A percentile compares a stretch with the other conserved stretches of the same genome.
Evolutionary conservation across 1,139 yeast species (phyloP).

Genomic region (Candida sojae): DNA sequence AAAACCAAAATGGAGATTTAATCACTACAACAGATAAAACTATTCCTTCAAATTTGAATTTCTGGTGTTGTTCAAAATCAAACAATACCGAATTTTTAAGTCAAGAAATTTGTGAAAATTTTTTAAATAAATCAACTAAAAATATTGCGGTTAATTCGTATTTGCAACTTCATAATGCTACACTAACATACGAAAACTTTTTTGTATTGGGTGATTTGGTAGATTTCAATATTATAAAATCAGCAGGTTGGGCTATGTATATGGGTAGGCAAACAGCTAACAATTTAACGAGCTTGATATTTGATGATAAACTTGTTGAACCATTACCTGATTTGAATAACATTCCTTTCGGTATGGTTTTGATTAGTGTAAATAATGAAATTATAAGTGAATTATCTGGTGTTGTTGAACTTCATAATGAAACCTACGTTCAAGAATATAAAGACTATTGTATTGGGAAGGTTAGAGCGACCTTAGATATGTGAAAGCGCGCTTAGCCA

Average conservation of each 20-base stretch:
- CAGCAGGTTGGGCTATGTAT: slow-evolving; percentile 52
- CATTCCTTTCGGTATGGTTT: slow-evolving; percentile 46
- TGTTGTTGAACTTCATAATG: slow-evolving; percentile 35
- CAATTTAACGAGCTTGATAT: slow-evolving; percentile 32
- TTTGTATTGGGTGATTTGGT: slow-evolving; percentile 46
- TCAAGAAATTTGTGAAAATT: slow-evolving; percentile 17
- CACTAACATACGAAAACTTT: slow-evolving; percentile 22
- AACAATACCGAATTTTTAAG: slow-evolving; percentile 38
- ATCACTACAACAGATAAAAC: slow-evolving; percentile 27
- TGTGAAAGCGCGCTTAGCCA: slow-evolving; percentile 1
- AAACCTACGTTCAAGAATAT: slow-evolving; percentile 40
- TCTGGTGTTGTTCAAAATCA: slow-evolving; percentile 47
- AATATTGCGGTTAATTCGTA: slow-evolving; percentile 38
- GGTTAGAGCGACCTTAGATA: slow-evolving; percentile 21
- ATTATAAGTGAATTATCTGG: slow-evolving; percentile 41
- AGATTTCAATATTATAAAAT: slow-evolving; percentile 42
- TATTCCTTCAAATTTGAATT: slow-evolving; percentile 34
- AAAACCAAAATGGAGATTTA: slow-evolving; percentile 31
- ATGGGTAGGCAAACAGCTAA: slow-evolving; percentile 47
- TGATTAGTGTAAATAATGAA: slow-evolving; percentile 45
- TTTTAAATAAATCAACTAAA: slow-evolving; percentile 24
- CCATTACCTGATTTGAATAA: slow-evolving; percentile 33
- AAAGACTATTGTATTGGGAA: slow-evolving; percentile 36
- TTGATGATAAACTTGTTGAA: slow-evolving; percentile 32
- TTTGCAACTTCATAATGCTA: slow-evolving; percentile 31